phyloP scores from a whole-genome alignment of 1,284 basidiomycete species.

The Fomitopsis schrenkii region DNA sequence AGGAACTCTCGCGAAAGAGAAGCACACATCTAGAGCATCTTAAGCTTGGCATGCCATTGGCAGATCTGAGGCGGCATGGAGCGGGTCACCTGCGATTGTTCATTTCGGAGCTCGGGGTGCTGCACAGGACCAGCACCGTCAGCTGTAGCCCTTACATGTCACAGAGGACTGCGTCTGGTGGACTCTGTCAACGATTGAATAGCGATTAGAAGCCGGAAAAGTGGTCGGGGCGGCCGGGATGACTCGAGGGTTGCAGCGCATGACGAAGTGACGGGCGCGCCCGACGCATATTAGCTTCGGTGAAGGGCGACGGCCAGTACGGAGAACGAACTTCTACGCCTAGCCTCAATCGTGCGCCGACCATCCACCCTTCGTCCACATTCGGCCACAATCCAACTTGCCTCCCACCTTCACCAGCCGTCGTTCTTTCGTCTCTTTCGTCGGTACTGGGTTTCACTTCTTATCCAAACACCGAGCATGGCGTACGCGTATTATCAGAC shows the following conservation, averaged over 20 bases:
- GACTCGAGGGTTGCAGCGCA: not conserved
- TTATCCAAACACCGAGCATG: constrained; percentile 6
- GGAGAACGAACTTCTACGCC: not conserved
- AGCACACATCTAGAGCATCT: not conserved
- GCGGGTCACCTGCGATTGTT: not conserved
- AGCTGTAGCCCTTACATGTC: not conserved
- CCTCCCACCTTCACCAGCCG: not conserved
- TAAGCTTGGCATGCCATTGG: not conserved
- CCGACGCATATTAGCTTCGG: not conserved
- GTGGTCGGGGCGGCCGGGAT: not conserved
- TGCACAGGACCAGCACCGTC: not conserved
- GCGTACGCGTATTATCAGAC: constrained; percentile 20
- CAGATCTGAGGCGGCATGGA: not conserved
- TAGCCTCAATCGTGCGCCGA: not conserved
- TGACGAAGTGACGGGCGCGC: not conserved
- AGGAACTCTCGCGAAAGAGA: not conserved
- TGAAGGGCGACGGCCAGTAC: not conserved
- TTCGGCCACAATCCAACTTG: not conserved
- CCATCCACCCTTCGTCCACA: not conserved
- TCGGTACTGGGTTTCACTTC: not conserved
- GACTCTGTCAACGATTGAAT: not conserved
- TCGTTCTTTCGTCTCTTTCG: not conserved
- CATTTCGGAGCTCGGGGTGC: not conserved
- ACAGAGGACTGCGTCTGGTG: not conserved
- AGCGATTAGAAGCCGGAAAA: not conserved